A percentile compares a stretch with the other conserved stretches of the same genome.
These are phyloP conservation scores for Trichoderma guizhouense DNA, from an alignment of 2,329 filamentous ascomycete genomes.

Conservation along the genomic window DNA sequence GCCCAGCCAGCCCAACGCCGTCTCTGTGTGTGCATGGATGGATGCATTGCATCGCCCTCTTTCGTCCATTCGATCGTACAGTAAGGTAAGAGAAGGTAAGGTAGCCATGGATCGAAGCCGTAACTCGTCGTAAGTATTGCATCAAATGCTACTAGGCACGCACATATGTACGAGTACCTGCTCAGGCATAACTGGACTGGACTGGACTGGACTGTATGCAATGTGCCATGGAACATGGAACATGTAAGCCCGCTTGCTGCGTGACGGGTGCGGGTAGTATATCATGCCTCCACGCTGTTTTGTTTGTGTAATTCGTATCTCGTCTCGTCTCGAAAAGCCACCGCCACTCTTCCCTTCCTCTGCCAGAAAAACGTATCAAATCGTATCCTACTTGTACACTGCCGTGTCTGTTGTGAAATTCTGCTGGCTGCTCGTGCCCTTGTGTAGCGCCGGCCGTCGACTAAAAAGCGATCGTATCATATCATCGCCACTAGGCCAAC, in stretches of 20 bases:
- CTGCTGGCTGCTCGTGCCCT: background rate
- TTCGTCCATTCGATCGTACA: background rate
- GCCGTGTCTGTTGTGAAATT: background rate
- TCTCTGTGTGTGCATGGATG: background rate
- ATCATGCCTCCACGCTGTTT: constrained; percentile 11
- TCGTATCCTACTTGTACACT: background rate
- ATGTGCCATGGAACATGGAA: background rate
- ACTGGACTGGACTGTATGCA: background rate
- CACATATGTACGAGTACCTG: background rate
- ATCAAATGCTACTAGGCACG: background rate
- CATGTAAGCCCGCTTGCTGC: constrained; percentile 3
- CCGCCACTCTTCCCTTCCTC: constrained; percentile 10
- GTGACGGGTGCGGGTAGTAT: constrained; percentile 2
- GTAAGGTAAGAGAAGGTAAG: background rate
- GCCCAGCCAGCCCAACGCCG: background rate
- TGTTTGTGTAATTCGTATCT: constrained; percentile 15
- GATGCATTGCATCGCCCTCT: background rate
- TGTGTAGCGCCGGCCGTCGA: constrained; percentile 13
- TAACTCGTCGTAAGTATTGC: background rate
- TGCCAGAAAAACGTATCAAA: background rate
- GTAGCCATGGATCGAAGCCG: background rate
- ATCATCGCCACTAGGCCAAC: constrained; percentile 5
- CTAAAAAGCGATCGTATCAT: constrained; percentile 1
- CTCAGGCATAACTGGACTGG: background rate
- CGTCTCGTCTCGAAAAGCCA: constrained; percentile 11